phyloP scores from a whole-genome alignment of 441 rosid species.

The Pelargonium cotyledonis region DNA sequence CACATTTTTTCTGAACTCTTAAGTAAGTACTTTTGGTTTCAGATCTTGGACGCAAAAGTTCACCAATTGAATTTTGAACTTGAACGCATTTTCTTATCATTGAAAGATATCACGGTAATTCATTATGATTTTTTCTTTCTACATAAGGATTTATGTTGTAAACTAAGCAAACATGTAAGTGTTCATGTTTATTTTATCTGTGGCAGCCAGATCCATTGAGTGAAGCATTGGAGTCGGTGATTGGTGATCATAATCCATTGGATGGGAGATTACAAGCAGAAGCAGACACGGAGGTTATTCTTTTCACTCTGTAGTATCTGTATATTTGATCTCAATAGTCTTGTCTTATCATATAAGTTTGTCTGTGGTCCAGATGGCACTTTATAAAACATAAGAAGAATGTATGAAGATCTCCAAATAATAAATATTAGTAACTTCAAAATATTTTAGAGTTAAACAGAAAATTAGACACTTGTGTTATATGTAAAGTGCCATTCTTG shows the following conservation, averaged over 20 bases:
- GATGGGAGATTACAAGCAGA: conserved; percentile 57
- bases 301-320: background rate
- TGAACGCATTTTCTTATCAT: conserved; percentile 81
- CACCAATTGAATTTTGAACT: conserved; percentile 74
- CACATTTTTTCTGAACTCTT: conserved; percentile 14
- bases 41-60: conserved; percentile 92
- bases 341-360: background rate
- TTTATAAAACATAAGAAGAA: too few relatives aligned
- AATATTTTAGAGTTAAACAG: background rate
- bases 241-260: conserved; percentile 52
- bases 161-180: conserved; percentile 1
- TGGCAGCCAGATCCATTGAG: conserved; percentile 76
- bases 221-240: conserved; percentile 69
- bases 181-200: conserved; percentile 9
- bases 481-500: background rate
- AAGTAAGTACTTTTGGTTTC: conserved; percentile 25
- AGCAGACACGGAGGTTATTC: conserved; percentile 59
- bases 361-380: background rate
- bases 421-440: background rate
- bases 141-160: background rate
- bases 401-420: too few relatives aligned
- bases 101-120: conserved; percentile 72
- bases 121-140: conserved; percentile 6
- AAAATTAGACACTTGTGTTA: background rate
- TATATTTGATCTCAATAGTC: background rate